phyloP scores from a whole-genome alignment of 129 eudicot genomes.

The Flaveria bidentis region DNA sequence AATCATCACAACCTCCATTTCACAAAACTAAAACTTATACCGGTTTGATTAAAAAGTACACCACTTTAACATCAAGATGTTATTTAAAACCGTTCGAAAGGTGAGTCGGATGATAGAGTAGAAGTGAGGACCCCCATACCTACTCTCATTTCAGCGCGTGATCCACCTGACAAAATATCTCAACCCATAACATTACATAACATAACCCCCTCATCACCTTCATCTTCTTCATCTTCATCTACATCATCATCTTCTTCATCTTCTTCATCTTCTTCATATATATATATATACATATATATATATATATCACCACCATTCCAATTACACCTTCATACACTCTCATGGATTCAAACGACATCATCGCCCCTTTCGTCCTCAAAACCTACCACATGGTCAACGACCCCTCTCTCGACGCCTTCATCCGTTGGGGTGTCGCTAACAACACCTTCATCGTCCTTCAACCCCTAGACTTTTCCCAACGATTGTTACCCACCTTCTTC shows the following conservation, averaged over 20 bases:
- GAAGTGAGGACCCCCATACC: slow-evolving; percentile 18
- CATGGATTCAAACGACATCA: slow-evolving; percentile 41
- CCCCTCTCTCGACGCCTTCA: slow-evolving; percentile 47
- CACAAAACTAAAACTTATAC: no score
- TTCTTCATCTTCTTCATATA: no score
- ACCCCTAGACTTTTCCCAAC: slow-evolving; percentile 64
- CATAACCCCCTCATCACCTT: not conserved
- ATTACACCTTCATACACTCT: not conserved
- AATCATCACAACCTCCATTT: no score
- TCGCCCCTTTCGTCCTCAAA: slow-evolving; percentile 84
- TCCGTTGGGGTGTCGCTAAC: slow-evolving; percentile 63
- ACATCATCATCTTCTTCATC: no score
- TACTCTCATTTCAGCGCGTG: slow-evolving; percentile 29
- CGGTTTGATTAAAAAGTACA: no score
- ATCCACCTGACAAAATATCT: slow-evolving; percentile 27
- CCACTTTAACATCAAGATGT: no score
- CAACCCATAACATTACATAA: not conserved
- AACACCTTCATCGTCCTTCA: slow-evolving; percentile 70
- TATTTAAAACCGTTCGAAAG: no score
- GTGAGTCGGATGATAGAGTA: not conserved
- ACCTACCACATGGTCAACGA: slow-evolving; percentile 89
- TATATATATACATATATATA: no score
- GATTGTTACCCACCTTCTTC: slow-evolving; percentile 63
- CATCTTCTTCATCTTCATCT: not conserved
- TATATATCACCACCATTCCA: not conserved